A percentile compares a stretch with the other conserved stretches of the same genome.
phyloP scores from a whole-genome alignment of 2,329 filamentous ascomycete genomes.

The Davidsoniella virescens region DNA sequence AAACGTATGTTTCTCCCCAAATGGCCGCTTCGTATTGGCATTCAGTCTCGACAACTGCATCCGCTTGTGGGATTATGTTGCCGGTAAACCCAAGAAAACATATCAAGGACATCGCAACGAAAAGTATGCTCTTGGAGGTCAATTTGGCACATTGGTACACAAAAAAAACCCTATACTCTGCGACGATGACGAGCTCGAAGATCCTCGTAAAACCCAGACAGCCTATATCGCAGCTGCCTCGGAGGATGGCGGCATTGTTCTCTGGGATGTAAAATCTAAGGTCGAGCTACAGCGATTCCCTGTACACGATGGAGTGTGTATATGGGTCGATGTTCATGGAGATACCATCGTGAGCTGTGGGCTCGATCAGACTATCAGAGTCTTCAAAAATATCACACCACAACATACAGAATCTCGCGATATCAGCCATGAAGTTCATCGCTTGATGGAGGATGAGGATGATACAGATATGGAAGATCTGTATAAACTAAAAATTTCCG shows the following conservation, averaged over 20 bases:
- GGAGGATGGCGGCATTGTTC: constrained; percentile 68
- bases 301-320: constrained; percentile 41
- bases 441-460: constrained; percentile 1
- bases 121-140: constrained; percentile 69
- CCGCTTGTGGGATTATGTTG: constrained; percentile 87
- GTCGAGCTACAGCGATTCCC: constrained; percentile 54
- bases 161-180: background rate
- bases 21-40: constrained; percentile 82
- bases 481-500: background rate
- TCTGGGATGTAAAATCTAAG: constrained; percentile 87
- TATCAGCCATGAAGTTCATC: background rate
- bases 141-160: constrained; percentile 47
- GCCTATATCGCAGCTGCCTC: constrained; percentile 67
- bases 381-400: constrained; percentile 25
- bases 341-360: constrained; percentile 41
- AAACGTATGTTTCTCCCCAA: constrained; percentile 73
- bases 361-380: constrained; percentile 35
- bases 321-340: constrained; percentile 47
- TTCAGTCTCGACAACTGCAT: constrained; percentile 84
- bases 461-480: constrained; percentile 8
- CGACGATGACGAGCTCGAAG: background rate
- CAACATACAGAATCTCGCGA: background rate
- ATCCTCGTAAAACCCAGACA: constrained; percentile 13
- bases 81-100: constrained; percentile 84
- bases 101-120: constrained; percentile 85